Base-by-base conservation (phyloP, 139 green algal genomes). In the Picochlorum sp. region DNA sequence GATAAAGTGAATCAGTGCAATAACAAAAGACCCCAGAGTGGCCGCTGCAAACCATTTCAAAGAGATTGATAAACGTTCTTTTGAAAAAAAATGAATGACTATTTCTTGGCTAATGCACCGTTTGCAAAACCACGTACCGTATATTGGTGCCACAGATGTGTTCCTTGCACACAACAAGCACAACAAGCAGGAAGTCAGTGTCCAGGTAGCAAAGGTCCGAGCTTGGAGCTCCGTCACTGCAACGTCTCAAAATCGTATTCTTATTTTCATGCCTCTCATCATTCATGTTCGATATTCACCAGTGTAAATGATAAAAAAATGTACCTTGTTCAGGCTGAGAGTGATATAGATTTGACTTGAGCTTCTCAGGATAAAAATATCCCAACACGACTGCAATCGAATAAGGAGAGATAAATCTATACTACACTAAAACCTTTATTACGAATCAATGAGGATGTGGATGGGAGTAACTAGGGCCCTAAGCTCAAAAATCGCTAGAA, bases 121-220 rank as follows among this genome's bases (percentile, higher is more conserved):
- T 22, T 61, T 32, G 18, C 51, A 28, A 47, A 20, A 47, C 1
- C 10, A 47, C 39, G 39, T 47, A 47, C 85, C 74, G 44, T 94
- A 94, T 16, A 94, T 83, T 13, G 76, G 59, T 14, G 57, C 26
- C 45, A 85, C 81, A 9, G 68, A 74, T 7, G 81, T 74, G 45
- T 93, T 80, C 8, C 73, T 72, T 0, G 86, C 82, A 41, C 83
- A 93, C 8, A 87, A 76, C 2, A 94, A 36, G 72, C 85, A 94
- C 8, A 94, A 73, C 13, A 74, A 65, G 59, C 83, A 91, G 0
- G 86, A 87, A 25, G 85, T 75, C 12, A 81, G 20, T 4, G 86
- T 94, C 86, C 86, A 94, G 2, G 75, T 76, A 0, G 81, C 84
- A 61, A 94, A 94, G 0, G 89, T 87, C 2, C 86, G 53, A 4